Evolutionary conservation across 352 stramenopile species (phyloP).

Genomic region (Phytophthora sp.): DNA sequence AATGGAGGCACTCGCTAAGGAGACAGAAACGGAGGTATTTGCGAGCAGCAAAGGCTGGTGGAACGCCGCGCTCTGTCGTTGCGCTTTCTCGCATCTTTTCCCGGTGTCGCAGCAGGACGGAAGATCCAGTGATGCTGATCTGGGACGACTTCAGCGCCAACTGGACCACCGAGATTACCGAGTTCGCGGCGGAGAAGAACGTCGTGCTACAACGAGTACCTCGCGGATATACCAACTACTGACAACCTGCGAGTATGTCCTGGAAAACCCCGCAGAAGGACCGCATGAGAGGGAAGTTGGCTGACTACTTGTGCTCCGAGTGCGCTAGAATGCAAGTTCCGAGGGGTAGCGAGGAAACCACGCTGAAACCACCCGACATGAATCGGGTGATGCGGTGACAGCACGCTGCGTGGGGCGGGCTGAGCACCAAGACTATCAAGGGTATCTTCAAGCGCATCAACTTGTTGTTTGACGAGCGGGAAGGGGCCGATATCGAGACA

Average conservation of each 20-base stretch:
- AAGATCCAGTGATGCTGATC: constrained; percentile 24
- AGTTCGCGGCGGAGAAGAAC: constrained; percentile 13
- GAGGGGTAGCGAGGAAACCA: too few relatives aligned
- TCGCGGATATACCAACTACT: constrained; percentile 19
- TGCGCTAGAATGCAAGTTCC: neutral
- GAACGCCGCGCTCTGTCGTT: constrained; percentile 21
- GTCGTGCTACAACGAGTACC: constrained; percentile 18
- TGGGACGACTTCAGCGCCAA: constrained; percentile 35
- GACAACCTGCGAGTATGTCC: constrained; percentile 26
- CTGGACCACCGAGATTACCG: constrained; percentile 24
- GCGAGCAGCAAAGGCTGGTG: constrained; percentile 31
- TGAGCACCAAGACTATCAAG: too few relatives aligned
- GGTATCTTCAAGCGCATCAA: too few relatives aligned
- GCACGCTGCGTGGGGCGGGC: too few relatives aligned
- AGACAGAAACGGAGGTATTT: too few relatives aligned
- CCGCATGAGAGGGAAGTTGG: neutral
- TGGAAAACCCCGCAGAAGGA: constrained; percentile 35
- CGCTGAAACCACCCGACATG: too few relatives aligned
- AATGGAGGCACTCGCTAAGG: constrained; percentile 26
- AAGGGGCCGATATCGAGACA: neutral
- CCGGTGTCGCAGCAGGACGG: neutral
- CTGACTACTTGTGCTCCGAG: neutral
- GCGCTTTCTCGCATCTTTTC: constrained; percentile 24
- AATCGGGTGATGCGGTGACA: too few relatives aligned
- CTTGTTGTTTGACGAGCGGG: constrained; percentile 1